Percentiles rank a stretch among this genome's conserved stretches.
These are phyloP conservation scores for Tricholoma furcatifolium DNA, from an alignment of 768 basidiomycete species.

Conservation along the genomic window DNA sequence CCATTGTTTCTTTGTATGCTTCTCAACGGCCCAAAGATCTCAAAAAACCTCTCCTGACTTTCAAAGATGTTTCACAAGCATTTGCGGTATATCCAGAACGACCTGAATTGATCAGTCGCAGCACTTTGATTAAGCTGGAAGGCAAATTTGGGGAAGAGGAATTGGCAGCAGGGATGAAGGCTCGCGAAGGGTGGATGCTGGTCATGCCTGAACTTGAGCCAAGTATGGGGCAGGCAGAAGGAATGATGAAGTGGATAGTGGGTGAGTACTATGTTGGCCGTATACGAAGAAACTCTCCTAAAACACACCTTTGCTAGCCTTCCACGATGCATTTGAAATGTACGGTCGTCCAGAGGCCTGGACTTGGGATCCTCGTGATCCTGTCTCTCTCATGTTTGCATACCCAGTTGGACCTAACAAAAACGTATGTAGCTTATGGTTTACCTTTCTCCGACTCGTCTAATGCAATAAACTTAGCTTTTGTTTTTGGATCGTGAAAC, in stretches of 20 bases:
- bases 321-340: conserved; percentile 84
- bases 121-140: conserved; percentile 91
- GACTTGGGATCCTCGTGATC: conserved; percentile 88
- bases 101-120: conserved; percentile 85
- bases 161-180: conserved; percentile 58
- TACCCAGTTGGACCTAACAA: conserved; percentile 86
- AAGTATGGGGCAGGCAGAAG: conserved; percentile 60
- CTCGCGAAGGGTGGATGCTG: conserved; percentile 81
- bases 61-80: conserved; percentile 73
- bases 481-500: conserved; percentile 87
- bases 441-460: background rate
- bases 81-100: conserved; percentile 96
- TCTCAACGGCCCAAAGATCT: conserved; percentile 72
- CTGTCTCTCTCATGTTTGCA: conserved; percentile 85
- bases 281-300: conserved; percentile 3
- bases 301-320: conserved; percentile 38
- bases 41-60: conserved; percentile 68
- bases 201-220: conserved; percentile 86
- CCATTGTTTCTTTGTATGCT: conserved; percentile 55
- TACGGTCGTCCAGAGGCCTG: conserved; percentile 88
- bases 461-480: conserved; percentile 41
- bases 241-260: conserved; percentile 90
- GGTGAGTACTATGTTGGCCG: conserved; percentile 46
- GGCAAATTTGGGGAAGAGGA: conserved; percentile 81
- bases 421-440: conserved; percentile 56